A percentile compares a stretch with the other conserved stretches of the same genome.
Conservation (phyloP, 2,329 filamentous ascomycete genomes). For the Diaporthe citriasiana region DNA sequence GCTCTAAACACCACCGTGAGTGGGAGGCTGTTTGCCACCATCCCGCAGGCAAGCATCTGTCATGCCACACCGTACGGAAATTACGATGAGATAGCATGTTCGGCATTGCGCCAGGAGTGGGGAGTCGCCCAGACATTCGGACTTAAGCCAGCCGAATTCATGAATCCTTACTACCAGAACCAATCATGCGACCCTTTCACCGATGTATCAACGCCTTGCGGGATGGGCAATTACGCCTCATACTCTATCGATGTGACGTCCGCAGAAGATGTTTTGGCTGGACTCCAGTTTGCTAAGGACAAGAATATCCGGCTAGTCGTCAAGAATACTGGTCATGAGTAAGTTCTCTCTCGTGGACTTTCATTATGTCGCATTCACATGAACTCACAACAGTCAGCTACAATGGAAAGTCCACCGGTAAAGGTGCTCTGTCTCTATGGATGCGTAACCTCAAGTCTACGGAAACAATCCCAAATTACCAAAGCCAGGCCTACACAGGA, state of each 20-base stretch:
- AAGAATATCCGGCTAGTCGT: constrained; percentile 59
- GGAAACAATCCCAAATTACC: constrained; percentile 45
- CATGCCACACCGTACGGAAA: constrained; percentile 54
- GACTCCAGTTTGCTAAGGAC: constrained; percentile 51
- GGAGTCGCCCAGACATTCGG: background rate
- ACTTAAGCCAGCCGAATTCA: constrained; percentile 46
- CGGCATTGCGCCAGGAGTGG: background rate
- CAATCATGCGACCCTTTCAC: constrained; percentile 47
- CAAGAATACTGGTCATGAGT: constrained; percentile 61
- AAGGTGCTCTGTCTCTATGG: constrained; percentile 60
- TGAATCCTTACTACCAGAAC: constrained; percentile 52
- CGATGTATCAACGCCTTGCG: constrained; percentile 53
- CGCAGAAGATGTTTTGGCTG: constrained; percentile 49
- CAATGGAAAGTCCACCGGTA: constrained; percentile 57
- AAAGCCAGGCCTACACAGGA: constrained; percentile 45
- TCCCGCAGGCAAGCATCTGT: constrained; percentile 65
- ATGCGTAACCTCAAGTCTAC: constrained; percentile 63
- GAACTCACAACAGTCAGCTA: constrained; percentile 52
- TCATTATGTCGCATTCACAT: constrained; percentile 46
- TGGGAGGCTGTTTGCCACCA: constrained; percentile 65
- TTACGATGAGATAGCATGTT: constrained; percentile 61
- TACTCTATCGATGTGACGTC: constrained; percentile 51
- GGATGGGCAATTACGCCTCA: constrained; percentile 53
- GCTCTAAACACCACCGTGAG: constrained; percentile 65
- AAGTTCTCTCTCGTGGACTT: constrained; percentile 47